Evolutionary conservation across 2,329 filamentous ascomycete genomes (phyloP).

Genomic region (Alternaria arborescens): DNA sequence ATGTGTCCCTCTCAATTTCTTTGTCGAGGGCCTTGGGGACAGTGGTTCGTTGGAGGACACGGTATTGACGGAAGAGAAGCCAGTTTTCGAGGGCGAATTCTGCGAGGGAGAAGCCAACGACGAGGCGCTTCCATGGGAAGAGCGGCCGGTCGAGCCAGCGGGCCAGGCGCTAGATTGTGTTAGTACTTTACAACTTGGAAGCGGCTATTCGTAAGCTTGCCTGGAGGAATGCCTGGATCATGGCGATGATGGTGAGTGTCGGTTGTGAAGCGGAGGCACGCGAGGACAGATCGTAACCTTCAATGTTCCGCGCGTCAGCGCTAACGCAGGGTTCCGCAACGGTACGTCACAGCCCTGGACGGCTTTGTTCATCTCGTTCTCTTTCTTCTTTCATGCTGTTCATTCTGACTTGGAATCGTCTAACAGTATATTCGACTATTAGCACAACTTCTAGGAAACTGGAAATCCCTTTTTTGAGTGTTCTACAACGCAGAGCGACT

Average conservation of each 20-base stretch:
- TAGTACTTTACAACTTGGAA: conserved; percentile 12
- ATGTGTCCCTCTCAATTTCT: conserved; percentile 88
- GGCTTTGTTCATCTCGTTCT: neutral
- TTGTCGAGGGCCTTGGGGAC: conserved; percentile 86
- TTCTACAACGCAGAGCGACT: neutral
- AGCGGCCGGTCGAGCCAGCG: conserved; percentile 86
- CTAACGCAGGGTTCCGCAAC: conserved; percentile 18
- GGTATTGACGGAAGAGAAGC: conserved; percentile 89
- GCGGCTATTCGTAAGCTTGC: conserved; percentile 14
- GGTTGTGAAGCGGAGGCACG: conserved; percentile 18
- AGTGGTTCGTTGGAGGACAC: conserved; percentile 78
- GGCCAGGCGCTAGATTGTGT: conserved; percentile 68
- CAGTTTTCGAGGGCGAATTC: conserved; percentile 92
- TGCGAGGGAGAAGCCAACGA: conserved; percentile 90
- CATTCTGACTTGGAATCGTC: neutral
- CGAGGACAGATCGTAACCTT: conserved; percentile 33
- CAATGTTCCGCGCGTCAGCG: conserved; percentile 12
- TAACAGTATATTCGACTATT: neutral
- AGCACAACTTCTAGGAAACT: neutral
- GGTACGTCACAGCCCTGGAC: neutral
- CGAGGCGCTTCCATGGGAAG: conserved; percentile 97
- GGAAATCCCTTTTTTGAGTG: neutral
- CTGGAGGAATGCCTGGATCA: conserved; percentile 51
- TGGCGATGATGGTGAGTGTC: conserved; percentile 27
- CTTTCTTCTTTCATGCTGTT: neutral